Base-by-base conservation (phyloP, 768 basidiomycete genomes). In the Pleurotus sapidus region DNA sequence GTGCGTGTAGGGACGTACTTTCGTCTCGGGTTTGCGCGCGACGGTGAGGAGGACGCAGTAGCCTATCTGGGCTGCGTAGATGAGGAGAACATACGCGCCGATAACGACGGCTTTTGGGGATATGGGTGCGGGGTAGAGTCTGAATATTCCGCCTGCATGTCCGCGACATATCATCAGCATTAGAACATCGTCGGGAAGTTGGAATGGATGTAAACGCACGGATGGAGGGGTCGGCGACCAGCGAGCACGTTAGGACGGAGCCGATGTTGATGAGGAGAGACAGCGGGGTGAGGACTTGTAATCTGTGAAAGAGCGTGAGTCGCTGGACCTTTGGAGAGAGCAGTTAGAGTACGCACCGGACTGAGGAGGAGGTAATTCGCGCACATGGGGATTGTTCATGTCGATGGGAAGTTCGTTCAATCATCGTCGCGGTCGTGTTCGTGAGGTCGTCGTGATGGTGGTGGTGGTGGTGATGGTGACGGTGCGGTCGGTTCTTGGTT, bases 271-370 rank as follows among this genome's bases (percentile, higher is more conserved):
- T 83, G 61, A 94, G 78, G 7, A 96, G 77, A 1, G 90, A 89
- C 1, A 96, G 75, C 0, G 94, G 94, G 0, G 93, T 93, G 46
- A 95, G 73, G 18, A 96, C 91, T 68, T 97, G 94, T 3, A 97
- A 80, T 47, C 89, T 82, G 59, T 42, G 1, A 3, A 2, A 2
- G 23, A 18, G 6, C 57, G 25, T 53, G 39, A 24, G 51, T 42
- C 23, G 39, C 12, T 25, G 37, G 20, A 40, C 51, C 38, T 8
- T 39, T 18, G 4, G 15, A 30, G 17, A 17, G 15, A 6, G 38
- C 15, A 57, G 47, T 57, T 43, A 15, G 23, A 15, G 17, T 27
- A 68, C 73, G 27, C 6, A 81, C 75, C 89, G 72, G 6, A 87
- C n/a, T 74, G 8, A 91, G 84, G 2, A 86, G 71, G 40, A 91